A percentile compares a stretch with the other conserved stretches of the same genome.
Conservation (phyloP, 805 yeast genomes). For the Clavispora carvajalis region DNA sequence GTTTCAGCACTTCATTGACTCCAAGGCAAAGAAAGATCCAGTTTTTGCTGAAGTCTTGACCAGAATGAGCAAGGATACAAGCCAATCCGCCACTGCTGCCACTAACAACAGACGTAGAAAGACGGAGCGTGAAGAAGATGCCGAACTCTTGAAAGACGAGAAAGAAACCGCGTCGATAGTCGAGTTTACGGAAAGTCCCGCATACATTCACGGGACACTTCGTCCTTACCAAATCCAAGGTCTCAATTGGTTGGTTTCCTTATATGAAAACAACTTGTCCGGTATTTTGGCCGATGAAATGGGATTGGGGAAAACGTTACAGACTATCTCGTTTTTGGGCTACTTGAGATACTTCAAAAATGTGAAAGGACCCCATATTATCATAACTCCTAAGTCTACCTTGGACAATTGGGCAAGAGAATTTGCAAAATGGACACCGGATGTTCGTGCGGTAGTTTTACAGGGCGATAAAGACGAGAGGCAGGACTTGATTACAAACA, state of each 20-base stretch:
- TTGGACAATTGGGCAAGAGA: slow-evolving; percentile 79
- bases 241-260: slow-evolving; percentile 68
- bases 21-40: slow-evolving; percentile 59
- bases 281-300: slow-evolving; percentile 83
- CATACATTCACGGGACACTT: slow-evolving; percentile 50
- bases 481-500: slow-evolving; percentile 44
- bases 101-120: slow-evolving; percentile 51
- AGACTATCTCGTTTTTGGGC: slow-evolving; percentile 72
- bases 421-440: slow-evolving; percentile 75
- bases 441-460: slow-evolving; percentile 60
- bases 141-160: slow-evolving; percentile 61
- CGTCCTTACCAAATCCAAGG: slow-evolving; percentile 80
- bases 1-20: slow-evolving; percentile 63
- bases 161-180: slow-evolving; percentile 24
- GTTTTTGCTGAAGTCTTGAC: slow-evolving; percentile 49
- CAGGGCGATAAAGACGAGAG: slow-evolving; percentile 75
- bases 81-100: slow-evolving; percentile 5
- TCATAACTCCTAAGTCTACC: slow-evolving; percentile 76
- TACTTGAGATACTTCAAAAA: slow-evolving; percentile 59
- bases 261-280: slow-evolving; percentile 61
- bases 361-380: slow-evolving; percentile 66
- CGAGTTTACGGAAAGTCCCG: slow-evolving; percentile 49
- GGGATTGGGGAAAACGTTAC: slow-evolving; percentile 81
- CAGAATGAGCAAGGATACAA: slow-evolving; percentile 21
- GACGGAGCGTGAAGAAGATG: slow-evolving; percentile 77